Percentiles rank a stretch among this genome's conserved stretches.
Conservation (phyloP, 169 alveolate genomes). For the Plasmodium fragile region DNA sequence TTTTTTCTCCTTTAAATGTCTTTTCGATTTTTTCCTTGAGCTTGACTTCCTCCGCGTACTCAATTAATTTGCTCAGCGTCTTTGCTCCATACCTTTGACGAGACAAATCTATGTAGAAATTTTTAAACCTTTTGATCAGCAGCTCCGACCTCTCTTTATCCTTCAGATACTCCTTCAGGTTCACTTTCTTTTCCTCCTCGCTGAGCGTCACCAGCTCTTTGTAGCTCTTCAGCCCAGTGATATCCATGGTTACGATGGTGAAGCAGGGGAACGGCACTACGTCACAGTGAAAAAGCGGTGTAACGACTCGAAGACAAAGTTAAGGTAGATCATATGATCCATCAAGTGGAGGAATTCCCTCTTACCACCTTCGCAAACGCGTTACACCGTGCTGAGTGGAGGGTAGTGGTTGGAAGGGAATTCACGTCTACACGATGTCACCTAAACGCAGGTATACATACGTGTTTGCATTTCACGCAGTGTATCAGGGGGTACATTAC, state of each 20-base stretch:
- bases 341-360: background rate
- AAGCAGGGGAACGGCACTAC: background rate
- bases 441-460: background rate
- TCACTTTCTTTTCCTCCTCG: conserved; percentile 41
- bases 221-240: conserved; percentile 51
- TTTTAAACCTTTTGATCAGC: conserved; percentile 53
- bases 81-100: conserved; percentile 65
- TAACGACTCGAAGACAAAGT: background rate
- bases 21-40: conserved; percentile 77
- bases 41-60: conserved; percentile 68
- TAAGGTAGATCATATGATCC: background rate
- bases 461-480: background rate
- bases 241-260: conserved; percentile 24
- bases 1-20: conserved; percentile 90
- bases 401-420: background rate
- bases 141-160: conserved; percentile 55
- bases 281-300: background rate
- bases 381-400: background rate
- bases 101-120: conserved; percentile 51
- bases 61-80: conserved; percentile 36
- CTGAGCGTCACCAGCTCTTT: conserved; percentile 38
- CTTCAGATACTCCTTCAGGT: conserved; percentile 57
- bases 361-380: background rate
- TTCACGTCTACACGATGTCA: background rate
- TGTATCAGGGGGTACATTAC: background rate